Evolutionary conservation across 257 asterid genomes (phyloP).

Genomic region (Plantago ovata): DNA sequence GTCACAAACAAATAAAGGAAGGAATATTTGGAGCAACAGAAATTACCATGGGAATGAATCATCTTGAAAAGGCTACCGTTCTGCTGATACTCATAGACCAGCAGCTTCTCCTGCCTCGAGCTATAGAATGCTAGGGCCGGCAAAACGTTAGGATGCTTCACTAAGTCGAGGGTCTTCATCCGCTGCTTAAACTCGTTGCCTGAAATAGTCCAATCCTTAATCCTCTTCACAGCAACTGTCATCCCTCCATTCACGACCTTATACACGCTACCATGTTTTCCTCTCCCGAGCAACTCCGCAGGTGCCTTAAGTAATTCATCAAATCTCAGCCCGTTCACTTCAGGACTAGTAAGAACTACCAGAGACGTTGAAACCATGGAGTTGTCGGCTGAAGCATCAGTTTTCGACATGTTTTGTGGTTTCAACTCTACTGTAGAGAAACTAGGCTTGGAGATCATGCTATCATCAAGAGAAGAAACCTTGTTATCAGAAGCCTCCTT

Average conservation of each 20-base stretch:
- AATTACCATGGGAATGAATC: slow-evolving; percentile 51
- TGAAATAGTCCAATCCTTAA: slow-evolving; percentile 59
- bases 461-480: slow-evolving; percentile 29
- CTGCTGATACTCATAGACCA: slow-evolving; percentile 66
- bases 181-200: slow-evolving; percentile 51
- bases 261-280: slow-evolving; percentile 65
- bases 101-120: slow-evolving; percentile 69
- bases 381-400: slow-evolving; percentile 36
- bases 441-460: slow-evolving; percentile 26
- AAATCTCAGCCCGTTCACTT: slow-evolving; percentile 46
- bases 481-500: slow-evolving; percentile 20
- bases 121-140: slow-evolving; percentile 60
- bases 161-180: slow-evolving; percentile 51
- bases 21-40: neutral
- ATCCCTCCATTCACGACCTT: slow-evolving; percentile 46
- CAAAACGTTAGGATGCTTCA: slow-evolving; percentile 60
- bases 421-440: slow-evolving; percentile 39
- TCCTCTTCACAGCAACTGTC: slow-evolving; percentile 64
- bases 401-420: slow-evolving; percentile 20
- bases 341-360: slow-evolving; percentile 46
- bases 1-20: neutral
- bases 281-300: slow-evolving; percentile 80
- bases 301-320: slow-evolving; percentile 79
- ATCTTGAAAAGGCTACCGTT: slow-evolving; percentile 62
- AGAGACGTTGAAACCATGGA: slow-evolving; percentile 42